These are phyloP conservation scores for Solanum medicagineum DNA, from an alignment of 257 asterid genomes.

Conservation along the genomic window DNA sequence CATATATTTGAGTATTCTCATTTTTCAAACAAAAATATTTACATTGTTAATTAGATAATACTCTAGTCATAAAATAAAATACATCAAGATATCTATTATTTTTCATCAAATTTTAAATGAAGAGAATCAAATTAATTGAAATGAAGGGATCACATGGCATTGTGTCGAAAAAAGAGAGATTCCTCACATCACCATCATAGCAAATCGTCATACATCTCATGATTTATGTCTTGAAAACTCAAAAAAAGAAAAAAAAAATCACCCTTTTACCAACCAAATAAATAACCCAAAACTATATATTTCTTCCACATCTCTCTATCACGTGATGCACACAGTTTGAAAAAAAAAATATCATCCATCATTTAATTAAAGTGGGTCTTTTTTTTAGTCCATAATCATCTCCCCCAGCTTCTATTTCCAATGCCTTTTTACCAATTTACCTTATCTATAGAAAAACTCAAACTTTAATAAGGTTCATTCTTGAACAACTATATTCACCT, in stretches of 20 bases:
- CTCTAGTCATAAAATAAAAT: background rate
- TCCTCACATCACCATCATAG: slow-evolving; percentile 16
- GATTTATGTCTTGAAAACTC: slow-evolving; percentile 37
- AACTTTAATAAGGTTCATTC: background rate
- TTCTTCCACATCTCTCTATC: slow-evolving; percentile 4
- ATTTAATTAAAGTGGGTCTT: background rate
- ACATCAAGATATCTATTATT: background rate
- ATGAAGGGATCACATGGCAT: slow-evolving; percentile 14
- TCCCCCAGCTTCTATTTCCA: background rate
- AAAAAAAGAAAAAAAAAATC: background rate
- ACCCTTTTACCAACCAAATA: background rate
- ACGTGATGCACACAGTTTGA: slow-evolving; percentile 24
- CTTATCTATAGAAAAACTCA: background rate
- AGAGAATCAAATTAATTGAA: background rate
- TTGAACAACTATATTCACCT: background rate
- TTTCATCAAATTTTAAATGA: too few species aligned
- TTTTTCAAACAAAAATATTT: too few species aligned
- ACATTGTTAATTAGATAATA: background rate
- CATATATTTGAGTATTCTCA: too few species aligned
- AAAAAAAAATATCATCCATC: background rate
- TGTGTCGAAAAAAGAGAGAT: background rate
- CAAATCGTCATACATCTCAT: slow-evolving; percentile 28
- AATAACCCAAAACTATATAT: background rate
- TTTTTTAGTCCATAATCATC: background rate
- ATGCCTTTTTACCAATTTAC: background rate